These are phyloP conservation scores for Rubroboletus satanas DNA, from an alignment of 768 basidiomycete genomes.

Conservation along the genomic window DNA sequence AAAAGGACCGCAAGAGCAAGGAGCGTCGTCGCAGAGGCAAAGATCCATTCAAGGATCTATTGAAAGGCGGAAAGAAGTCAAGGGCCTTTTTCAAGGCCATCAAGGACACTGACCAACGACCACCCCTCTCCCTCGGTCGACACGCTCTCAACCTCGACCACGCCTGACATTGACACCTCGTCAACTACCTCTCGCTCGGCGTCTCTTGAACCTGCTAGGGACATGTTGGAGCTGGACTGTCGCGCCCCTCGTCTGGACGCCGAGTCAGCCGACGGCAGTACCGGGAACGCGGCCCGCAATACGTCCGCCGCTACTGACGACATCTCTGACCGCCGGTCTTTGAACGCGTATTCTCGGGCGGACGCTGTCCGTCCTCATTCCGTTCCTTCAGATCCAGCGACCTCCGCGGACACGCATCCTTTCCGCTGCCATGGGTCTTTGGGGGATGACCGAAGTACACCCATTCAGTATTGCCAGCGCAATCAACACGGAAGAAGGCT, in stretches of 20 bases:
- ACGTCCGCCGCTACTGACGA: constrained; percentile 1
- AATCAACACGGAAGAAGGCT: constrained; percentile 51
- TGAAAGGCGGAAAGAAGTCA: constrained; percentile 51
- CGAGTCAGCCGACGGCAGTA: constrained; percentile 6
- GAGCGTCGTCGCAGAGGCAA: constrained; percentile 57
- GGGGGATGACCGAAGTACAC: constrained; percentile 61
- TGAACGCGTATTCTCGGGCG: neutral
- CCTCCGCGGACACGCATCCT: constrained; percentile 50
- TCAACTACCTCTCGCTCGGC: constrained; percentile 22
- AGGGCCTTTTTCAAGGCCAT: constrained; percentile 19
- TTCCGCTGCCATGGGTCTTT: constrained; percentile 49
- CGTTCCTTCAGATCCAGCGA: neutral
- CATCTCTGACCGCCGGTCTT: constrained; percentile 4
- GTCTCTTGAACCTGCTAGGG: constrained; percentile 11
- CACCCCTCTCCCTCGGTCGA: constrained; percentile 2
- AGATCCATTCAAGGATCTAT: constrained; percentile 51
- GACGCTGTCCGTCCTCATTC: neutral
- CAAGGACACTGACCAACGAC: constrained; percentile 7
- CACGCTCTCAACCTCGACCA: constrained; percentile 5
- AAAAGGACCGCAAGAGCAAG: constrained; percentile 35
- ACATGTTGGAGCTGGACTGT: neutral
- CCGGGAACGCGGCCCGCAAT: neutral
- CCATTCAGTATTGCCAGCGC: constrained; percentile 81
- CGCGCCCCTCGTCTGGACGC: neutral
- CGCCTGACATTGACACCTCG: constrained; percentile 8